Evolutionary conservation across 441 rosid genomes (phyloP).

Genomic region (Corymbia citriodora): DNA sequence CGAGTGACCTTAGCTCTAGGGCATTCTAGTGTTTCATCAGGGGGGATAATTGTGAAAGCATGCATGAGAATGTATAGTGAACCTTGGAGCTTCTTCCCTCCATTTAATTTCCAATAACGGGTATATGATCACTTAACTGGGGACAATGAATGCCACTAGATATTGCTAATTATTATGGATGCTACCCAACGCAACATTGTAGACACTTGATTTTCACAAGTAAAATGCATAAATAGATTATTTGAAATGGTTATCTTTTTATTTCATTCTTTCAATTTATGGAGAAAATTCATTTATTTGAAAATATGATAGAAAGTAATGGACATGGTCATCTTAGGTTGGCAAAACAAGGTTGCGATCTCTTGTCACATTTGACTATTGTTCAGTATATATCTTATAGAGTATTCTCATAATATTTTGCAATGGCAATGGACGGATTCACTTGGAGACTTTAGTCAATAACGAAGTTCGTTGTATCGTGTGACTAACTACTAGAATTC

Average conservation of each 20-base stretch:
- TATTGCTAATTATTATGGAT: background rate
- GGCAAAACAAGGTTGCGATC: rapidly evolving
- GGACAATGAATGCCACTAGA: background rate
- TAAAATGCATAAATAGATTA: too few relatives aligned
- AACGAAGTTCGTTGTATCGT: background rate
- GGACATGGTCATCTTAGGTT: background rate
- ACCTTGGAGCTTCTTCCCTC: background rate
- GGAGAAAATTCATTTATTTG: too few relatives aligned
- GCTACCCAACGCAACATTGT: background rate
- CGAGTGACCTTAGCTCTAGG: too few relatives aligned
- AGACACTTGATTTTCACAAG: too few relatives aligned
- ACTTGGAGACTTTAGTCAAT: background rate
- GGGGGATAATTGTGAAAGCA: background rate
- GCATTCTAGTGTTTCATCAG: too few relatives aligned
- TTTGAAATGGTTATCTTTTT: too few relatives aligned
- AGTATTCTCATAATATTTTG: background rate
- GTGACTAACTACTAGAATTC: background rate
- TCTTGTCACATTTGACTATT: rapidly evolving
- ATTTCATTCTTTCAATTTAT: too few relatives aligned
- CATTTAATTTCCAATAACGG: background rate
- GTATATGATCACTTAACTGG: background rate
- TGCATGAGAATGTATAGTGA: background rate
- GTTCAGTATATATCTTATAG: background rate
- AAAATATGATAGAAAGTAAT: background rate
- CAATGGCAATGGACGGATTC: background rate